Conservation (phyloP, 2,329 filamentous ascomycete genomes). For the Spiromastix sp. region DNA sequence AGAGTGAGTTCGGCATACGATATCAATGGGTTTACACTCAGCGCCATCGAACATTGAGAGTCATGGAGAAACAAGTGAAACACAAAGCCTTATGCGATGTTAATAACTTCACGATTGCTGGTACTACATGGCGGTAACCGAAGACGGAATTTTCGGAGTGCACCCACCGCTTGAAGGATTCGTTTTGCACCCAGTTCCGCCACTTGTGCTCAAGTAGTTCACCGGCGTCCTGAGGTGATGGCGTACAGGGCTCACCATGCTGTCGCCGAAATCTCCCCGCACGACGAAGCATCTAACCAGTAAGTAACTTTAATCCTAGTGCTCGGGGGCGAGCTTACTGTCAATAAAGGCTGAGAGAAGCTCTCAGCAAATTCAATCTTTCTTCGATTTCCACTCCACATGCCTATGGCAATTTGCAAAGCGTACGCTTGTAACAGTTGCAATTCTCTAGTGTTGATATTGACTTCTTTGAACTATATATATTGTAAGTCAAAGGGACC, state of each 20-base stretch:
- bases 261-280: slow-evolving; percentile 4
- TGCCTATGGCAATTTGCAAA: not conserved
- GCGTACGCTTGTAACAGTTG: not conserved
- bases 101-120: not conserved
- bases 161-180: not conserved
- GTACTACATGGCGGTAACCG: too few species aligned
- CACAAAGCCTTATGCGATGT: not conserved
- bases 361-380: not conserved
- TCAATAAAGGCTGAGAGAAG: not conserved
- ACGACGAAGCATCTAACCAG: slow-evolving; percentile 9
- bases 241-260: not conserved
- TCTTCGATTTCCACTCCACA: not conserved
- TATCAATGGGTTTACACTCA: not conserved
- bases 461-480: too few species aligned
- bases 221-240: not conserved
- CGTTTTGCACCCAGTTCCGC: not conserved
- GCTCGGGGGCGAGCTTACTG: not conserved
- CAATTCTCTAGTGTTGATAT: not conserved
- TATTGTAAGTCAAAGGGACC: too few species aligned
- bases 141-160: too few species aligned
- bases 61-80: not conserved
- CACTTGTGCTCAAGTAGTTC: not conserved
- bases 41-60: not conserved
- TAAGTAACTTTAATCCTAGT: not conserved
- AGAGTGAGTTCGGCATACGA: not conserved